Evolutionary conservation across 1,139 yeast genomes (phyloP).

Genomic region (Suhomyces anneliseae): DNA sequence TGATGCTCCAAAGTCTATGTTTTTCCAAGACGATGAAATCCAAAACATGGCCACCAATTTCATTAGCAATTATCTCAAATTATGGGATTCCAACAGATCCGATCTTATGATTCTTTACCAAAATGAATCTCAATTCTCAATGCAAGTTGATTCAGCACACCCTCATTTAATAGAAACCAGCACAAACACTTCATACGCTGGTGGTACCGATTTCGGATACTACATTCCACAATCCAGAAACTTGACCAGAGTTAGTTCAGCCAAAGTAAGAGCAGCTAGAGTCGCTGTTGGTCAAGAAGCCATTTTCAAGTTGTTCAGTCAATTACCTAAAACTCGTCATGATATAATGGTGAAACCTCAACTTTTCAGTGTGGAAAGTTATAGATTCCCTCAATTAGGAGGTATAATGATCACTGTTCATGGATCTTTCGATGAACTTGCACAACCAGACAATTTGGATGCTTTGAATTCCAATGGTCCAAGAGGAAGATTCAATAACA

Average conservation of each 20-base stretch:
- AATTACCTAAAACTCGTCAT: constrained; percentile 77
- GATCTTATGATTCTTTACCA: constrained; percentile 76
- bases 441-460: constrained; percentile 45
- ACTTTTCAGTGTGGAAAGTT: constrained; percentile 74
- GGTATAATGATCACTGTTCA: constrained; percentile 80
- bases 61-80: constrained; percentile 66
- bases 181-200: constrained; percentile 32
- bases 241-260: constrained; percentile 64
- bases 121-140: constrained; percentile 79
- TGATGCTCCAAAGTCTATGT: constrained; percentile 44
- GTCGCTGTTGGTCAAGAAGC: constrained; percentile 71
- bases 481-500: constrained; percentile 30
- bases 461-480: constrained; percentile 18
- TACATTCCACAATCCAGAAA: constrained; percentile 76
- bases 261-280: constrained; percentile 54
- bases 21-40: constrained; percentile 78
- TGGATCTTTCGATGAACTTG: constrained; percentile 77
- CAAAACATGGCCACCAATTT: constrained; percentile 73
- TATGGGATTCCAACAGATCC: constrained; percentile 79
- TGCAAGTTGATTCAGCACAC: constrained; percentile 56
- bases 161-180: constrained; percentile 44
- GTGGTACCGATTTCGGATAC: constrained; percentile 57
- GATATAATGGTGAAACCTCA: constrained; percentile 61
- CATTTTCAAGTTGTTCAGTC: constrained; percentile 59
- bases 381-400: constrained; percentile 66